A percentile compares a stretch with the other conserved stretches of the same genome.
Conservation (phyloP, 2,329 filamentous ascomycete species). For the Daldinia eschscholtzii region DNA sequence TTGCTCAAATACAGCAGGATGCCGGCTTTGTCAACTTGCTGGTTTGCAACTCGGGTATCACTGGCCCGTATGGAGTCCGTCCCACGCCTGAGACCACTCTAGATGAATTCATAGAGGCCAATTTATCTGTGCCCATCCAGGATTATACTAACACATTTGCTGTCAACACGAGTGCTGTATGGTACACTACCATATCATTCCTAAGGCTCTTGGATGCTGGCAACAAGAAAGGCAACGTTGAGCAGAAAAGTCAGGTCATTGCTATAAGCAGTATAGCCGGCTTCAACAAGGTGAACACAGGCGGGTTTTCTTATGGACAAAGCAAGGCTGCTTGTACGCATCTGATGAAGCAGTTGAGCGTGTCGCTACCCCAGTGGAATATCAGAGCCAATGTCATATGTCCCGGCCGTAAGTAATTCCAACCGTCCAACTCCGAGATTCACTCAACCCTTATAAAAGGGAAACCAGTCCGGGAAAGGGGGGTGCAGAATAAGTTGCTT, state of each 20-base stretch:
- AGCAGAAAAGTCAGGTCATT: conserved; percentile 70
- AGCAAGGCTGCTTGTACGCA: conserved; percentile 82
- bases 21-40: conserved; percentile 77
- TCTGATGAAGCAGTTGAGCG: conserved; percentile 77
- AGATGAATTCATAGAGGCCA: conserved; percentile 60
- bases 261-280: conserved; percentile 81
- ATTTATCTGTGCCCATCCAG: conserved; percentile 69
- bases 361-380: conserved; percentile 72
- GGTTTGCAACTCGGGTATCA: conserved; percentile 77
- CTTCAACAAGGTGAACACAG: conserved; percentile 78
- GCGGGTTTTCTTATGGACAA: conserved; percentile 82
- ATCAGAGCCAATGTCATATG: conserved; percentile 67
- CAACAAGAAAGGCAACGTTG: conserved; percentile 71
- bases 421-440: not conserved
- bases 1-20: conserved; percentile 67
- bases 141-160: conserved; percentile 76
- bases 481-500: not conserved
- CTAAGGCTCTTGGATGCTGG: conserved; percentile 75
- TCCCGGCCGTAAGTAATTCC: conserved; percentile 60
- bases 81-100: conserved; percentile 56
- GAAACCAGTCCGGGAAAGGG: not conserved
- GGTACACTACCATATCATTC: conserved; percentile 80
- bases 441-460: not conserved
- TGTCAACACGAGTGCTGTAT: conserved; percentile 78
- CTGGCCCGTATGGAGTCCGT: conserved; percentile 65